Evolutionary conservation across 306 rosid species (phyloP), one percentile per base, ranked within the genome.

Genomic region (Gastrolobium villosum): DNA sequence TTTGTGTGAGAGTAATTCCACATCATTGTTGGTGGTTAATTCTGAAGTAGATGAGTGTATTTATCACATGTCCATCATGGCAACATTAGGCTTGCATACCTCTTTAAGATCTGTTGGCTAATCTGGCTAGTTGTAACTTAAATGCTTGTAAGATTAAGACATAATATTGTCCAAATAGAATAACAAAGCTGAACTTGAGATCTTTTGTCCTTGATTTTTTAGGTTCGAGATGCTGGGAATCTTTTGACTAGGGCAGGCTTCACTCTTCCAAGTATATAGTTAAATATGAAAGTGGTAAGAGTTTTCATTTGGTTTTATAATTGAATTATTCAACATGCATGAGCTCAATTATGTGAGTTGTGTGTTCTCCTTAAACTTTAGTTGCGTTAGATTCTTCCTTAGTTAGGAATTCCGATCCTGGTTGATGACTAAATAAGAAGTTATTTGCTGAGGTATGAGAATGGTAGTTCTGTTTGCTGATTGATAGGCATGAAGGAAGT

Each of bases 141-240:
- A 20, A 11, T 71, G 61, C 55, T 20, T 53, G 32, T 62, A 65
- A 46, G 13, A 20, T 20, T 30, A 73, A 72, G 41, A 15, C 26
- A n/a, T n/a, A 68, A 35, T 46, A 40, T 44, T 60, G 46, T 81
- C n/a, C 44, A 37, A 77, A 66, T 70, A 43, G 35, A 61, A 59
- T 35, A 41, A 46, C 45, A 57, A 74, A 37, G 59, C 62, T 71
- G 62, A 57, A 64, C 67, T 82, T 82, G 31, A 82, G 30, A 39
- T 34, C 50, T 49, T 63, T 57, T 68, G 72, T 35, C 50, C 70
- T 52, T 53, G 61, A 63, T 70, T 50, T 65, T 69, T 69, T 73
- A 94, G 99, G 97, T 94, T 80, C 88, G 97, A 81, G 99, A 94
- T 89, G 99, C 99, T 48, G 99, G 97, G 41, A 94, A 94, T 86